Conservation (phyloP, 805 yeast species). For the Metschnikowia lochheadii region DNA sequence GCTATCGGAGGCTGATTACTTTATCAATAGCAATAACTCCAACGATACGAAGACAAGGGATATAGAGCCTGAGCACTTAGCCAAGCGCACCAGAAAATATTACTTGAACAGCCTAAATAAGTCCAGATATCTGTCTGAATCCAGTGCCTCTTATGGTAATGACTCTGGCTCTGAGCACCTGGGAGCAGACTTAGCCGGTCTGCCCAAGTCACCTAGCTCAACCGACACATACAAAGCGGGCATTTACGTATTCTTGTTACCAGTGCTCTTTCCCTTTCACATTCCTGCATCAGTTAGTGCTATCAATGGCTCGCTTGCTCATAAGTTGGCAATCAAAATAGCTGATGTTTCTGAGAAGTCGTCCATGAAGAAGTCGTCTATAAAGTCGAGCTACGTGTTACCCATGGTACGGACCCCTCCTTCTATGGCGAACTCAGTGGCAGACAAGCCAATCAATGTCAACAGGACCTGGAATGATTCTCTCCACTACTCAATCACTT, state of each 20-base stretch:
- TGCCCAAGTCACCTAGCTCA: background rate
- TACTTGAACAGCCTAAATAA: conserved; percentile 9
- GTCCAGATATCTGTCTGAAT: conserved; percentile 5
- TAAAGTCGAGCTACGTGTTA: conserved; percentile 29
- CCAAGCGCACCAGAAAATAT: conserved; percentile 35
- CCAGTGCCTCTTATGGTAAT: conserved; percentile 5
- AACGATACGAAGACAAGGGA: conserved; percentile 41
- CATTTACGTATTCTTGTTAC: conserved; percentile 63
- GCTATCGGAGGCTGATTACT: conserved; percentile 43
- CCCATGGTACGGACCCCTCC: conserved; percentile 56
- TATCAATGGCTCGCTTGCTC: conserved; percentile 46
- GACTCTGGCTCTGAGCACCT: conserved; percentile 2
- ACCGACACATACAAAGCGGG: conserved; percentile 48
- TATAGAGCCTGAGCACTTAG: conserved; percentile 42
- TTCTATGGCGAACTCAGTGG: conserved; percentile 50
- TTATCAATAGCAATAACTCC: conserved; percentile 36
- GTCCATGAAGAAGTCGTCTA: conserved; percentile 30
- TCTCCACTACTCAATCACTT: conserved; percentile 63
- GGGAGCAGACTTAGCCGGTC: background rate
- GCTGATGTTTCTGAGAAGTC: conserved; percentile 35
- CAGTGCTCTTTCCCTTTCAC: conserved; percentile 55
- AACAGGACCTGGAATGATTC: conserved; percentile 72
- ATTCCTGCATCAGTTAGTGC: conserved; percentile 60
- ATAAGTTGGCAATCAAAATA: conserved; percentile 38
- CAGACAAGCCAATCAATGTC: conserved; percentile 73